Base-by-base conservation (phyloP, 306 rosid genomes). In the Elaeagnus macrophylla region DNA sequence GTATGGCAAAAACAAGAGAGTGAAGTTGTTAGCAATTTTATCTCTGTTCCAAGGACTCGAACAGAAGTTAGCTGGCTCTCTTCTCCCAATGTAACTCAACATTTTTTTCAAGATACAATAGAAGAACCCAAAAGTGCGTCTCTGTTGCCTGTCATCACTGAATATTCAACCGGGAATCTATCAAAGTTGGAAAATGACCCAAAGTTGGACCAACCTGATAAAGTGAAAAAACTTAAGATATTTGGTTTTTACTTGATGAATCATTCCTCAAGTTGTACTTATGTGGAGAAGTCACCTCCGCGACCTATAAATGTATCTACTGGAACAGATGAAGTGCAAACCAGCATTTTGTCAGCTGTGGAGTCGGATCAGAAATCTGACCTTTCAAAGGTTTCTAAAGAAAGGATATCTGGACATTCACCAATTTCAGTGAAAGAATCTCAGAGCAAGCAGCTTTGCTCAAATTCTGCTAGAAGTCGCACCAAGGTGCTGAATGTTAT, bases 211-310 rank as follows among this genome's bases (percentile, higher is more conserved):
- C 75, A 65, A 57, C 75, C 58, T 57, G 89, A 75, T 45, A 82
- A 75, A 64, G 83, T 61, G 67, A 80, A 67, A 69, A 84, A 87
- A 80, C 61, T 58, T 5, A 95, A 90, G 71, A 65, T 25, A 53
- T 91, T 91, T 15, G 96, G 99, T 57, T 60, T 87, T 38, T 86
- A 91, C 12, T 76, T 91, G 65, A 64, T 73, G 35, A 75, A 52
- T 77, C 75, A 69, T 72, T 63, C 76, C 5, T 57, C 68, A 35
- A 64, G 72, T 53, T 52, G 76, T 15, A 14, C 64, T 54, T 48
- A 67, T 7, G 37, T 65, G 35, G 84, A 72, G 64, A 83, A 67
- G 67, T 47, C 69, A 42, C 48, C 64, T 56, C 41, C 55, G 8
- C 81, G 64, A 51, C 66, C 66, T 6, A 69, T 49, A 7, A 60